Percentiles rank a stretch among this genome's conserved stretches.
phyloP scores from a whole-genome alignment of 345 rosid species.

The Gossypium raimondii region DNA sequence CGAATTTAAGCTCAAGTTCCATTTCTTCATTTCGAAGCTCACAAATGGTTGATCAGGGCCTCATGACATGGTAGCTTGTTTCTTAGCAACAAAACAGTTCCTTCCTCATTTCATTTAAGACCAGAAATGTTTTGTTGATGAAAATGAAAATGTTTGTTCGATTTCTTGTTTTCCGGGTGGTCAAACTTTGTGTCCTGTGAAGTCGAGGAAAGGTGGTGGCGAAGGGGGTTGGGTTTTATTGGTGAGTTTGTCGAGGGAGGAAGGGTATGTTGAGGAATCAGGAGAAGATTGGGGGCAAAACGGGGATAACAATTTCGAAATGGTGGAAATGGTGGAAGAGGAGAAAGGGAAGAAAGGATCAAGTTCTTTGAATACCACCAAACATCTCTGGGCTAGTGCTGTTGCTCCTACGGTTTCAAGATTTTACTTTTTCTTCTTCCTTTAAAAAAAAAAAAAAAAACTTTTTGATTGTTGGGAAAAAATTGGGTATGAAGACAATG shows the following conservation, averaged over 20 bases:
- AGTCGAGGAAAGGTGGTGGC: conserved; percentile 22
- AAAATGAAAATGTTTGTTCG: background rate
- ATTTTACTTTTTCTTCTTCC: conserved; percentile 21
- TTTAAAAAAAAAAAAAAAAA: too few relatives aligned
- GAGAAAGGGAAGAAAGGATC: conserved; percentile 26
- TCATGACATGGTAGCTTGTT: conserved; percentile 50
- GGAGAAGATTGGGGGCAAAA: conserved; percentile 26
- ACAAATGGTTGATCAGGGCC: conserved; percentile 21
- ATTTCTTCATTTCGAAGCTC: too few relatives aligned
- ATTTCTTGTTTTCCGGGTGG: conserved; percentile 17
- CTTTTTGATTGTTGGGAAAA: too few relatives aligned
- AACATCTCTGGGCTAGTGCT: conserved; percentile 87
- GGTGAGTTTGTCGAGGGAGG: conserved; percentile 56
- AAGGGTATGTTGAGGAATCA: conserved; percentile 46
- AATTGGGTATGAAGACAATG: too few relatives aligned
- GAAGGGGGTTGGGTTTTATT: conserved; percentile 37
- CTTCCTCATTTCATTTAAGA: conserved; percentile 35
- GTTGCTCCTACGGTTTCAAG: conserved; percentile 85
- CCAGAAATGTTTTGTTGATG: background rate
- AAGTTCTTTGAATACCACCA: conserved; percentile 62
- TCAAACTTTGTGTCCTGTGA: conserved; percentile 29
- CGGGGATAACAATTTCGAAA: conserved; percentile 27
- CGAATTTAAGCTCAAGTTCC: too few relatives aligned
- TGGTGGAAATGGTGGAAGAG: conserved; percentile 17
- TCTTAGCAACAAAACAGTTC: conserved; percentile 32